A percentile compares a stretch with the other conserved stretches of the same genome.
These are phyloP conservation scores for Aspergillus aculeatus DNA, from an alignment of 2,329 filamentous ascomycete genomes.

Conservation along the genomic window DNA sequence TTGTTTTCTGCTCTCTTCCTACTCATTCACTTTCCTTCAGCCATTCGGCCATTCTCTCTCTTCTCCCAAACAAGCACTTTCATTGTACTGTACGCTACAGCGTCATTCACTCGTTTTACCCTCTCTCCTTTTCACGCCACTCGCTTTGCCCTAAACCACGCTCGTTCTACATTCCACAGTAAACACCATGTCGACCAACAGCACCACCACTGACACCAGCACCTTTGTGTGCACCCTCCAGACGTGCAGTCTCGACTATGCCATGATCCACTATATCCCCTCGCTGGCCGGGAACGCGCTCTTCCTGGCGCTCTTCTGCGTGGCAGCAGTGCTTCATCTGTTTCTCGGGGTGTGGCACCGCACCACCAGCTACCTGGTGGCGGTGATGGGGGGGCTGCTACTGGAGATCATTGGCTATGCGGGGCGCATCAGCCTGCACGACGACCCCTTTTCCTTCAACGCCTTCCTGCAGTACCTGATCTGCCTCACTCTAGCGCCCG, in stretches of 20 bases:
- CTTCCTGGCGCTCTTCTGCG: slow-evolving; percentile 53
- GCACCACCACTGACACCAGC: no score
- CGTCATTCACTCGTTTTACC: no score
- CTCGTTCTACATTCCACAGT: no score
- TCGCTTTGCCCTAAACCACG: no score
- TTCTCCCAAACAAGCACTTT: no score
- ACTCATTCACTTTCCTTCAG: no score
- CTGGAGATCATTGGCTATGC: slow-evolving; percentile 61
- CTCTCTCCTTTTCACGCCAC: no score
- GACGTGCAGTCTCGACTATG: slow-evolving; percentile 35
- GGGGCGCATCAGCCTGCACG: slow-evolving; percentile 56
- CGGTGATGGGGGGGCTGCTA: slow-evolving; percentile 54
- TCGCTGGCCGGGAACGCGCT: slow-evolving; percentile 53
- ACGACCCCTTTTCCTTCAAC: slow-evolving; percentile 46
- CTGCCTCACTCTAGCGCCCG: slow-evolving; percentile 63
- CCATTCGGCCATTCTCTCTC: no score
- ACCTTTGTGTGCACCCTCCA: slow-evolving; percentile 32
- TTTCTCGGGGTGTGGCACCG: slow-evolving; percentile 47
- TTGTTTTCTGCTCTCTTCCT: no score
- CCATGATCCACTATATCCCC: slow-evolving; percentile 56
- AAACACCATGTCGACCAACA: no score
- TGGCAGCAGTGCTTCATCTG: slow-evolving; percentile 44
- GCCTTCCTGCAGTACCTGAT: slow-evolving; percentile 53
- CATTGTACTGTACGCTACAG: no score
- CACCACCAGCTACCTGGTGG: slow-evolving; percentile 53